Conservation (phyloP, 176 grass and related monocot genomes). For the Cenchrus americanus region DNA sequence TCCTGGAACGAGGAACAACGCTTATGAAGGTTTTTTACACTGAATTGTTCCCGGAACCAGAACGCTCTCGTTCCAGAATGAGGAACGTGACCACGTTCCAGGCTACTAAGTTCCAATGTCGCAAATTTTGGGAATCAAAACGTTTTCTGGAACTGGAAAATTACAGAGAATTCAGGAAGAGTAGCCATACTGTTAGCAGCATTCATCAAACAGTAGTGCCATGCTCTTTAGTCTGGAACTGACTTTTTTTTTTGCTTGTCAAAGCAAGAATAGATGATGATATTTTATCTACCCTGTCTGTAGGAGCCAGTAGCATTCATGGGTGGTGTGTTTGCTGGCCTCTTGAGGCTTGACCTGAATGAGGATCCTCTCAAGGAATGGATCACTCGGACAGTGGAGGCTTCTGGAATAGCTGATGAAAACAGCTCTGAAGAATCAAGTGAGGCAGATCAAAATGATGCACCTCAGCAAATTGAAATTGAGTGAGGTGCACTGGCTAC, state of each 20-base stretch:
- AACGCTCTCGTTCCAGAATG: too few species aligned
- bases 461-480: conserved; percentile 87
- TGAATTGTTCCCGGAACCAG: too few species aligned
- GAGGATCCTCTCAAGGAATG: conserved; percentile 98
- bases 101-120: too few species aligned
- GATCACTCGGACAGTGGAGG: conserved; percentile 74
- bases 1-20: too few species aligned
- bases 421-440: conserved; percentile 43
- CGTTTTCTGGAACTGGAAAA: background rate
- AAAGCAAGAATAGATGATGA: conserved; percentile 3
- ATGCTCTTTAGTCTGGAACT: background rate
- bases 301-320: conserved; percentile 95
- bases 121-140: background rate
- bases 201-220: background rate
- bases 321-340: conserved; percentile 92
- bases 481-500: conserved; percentile 61
- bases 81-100: too few species aligned
- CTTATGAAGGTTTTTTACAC: too few species aligned
- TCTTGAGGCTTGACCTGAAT: conserved; percentile 92
- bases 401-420: conserved; percentile 75
- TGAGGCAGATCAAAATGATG: conserved; percentile 57
- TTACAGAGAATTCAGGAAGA: conserved; percentile 1
- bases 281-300: background rate
- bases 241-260: background rate
- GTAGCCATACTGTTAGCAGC: background rate